These are phyloP conservation scores for Triticum turgidum DNA, from an alignment of 176 grass and related monocot genomes.

Conservation along the genomic window DNA sequence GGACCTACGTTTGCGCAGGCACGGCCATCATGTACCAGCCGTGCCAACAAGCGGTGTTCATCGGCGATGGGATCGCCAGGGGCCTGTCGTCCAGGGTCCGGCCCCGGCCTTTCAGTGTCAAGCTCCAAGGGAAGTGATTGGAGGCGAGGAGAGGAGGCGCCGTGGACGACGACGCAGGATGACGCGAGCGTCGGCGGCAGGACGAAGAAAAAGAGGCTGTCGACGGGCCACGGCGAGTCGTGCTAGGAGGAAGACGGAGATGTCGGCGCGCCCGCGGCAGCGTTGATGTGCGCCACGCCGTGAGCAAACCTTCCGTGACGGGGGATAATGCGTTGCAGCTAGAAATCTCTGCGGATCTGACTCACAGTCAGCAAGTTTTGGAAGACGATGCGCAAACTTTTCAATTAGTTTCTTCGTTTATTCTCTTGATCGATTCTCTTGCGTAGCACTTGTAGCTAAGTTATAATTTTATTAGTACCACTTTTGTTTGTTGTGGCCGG, in stretches of 20 bases:
- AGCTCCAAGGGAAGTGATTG: slow-evolving; percentile 31
- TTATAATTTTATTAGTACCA: no score
- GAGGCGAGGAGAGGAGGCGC: neutral
- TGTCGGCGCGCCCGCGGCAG: neutral
- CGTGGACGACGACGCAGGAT: neutral
- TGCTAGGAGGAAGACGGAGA: neutral
- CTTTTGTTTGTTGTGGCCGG: no score
- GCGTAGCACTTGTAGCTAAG: neutral
- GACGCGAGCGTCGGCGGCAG: neutral
- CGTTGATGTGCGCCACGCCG: no score
- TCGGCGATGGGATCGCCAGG: slow-evolving; percentile 20
- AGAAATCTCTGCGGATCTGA: neutral
- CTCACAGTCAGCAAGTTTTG: neutral
- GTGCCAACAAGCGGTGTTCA: slow-evolving; percentile 10
- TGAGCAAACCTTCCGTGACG: no score
- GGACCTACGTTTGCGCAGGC: neutral
- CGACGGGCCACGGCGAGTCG: neutral
- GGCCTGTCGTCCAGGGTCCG: neutral
- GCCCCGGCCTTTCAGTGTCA: neutral
- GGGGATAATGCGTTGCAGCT: no score
- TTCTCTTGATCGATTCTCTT: neutral
- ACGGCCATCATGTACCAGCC: neutral
- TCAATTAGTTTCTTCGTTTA: neutral
- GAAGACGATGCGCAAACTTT: neutral
- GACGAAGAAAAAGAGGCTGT: neutral